Conservation (phyloP, 768 basidiomycete species). For the Tulasnella sp. region DNA sequence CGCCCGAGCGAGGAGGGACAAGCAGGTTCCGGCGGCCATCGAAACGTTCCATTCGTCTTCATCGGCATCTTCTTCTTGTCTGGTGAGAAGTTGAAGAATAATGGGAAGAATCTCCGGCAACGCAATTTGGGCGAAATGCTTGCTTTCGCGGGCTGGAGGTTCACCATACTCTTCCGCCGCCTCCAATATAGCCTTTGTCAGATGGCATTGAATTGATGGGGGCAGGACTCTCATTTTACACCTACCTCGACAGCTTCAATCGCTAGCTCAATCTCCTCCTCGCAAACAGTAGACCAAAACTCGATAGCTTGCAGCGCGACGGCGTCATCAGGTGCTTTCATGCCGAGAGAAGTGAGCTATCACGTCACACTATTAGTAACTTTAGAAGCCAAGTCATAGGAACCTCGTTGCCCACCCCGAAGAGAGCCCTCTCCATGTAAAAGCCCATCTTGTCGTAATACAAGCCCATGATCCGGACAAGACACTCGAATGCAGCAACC, state of each 20-base stretch:
- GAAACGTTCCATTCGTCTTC: constrained; percentile 99
- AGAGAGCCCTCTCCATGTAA: constrained; percentile 98
- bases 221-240: not conserved
- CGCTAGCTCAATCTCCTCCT: constrained; percentile 89
- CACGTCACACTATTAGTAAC: constrained; percentile 20
- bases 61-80: constrained; percentile 93
- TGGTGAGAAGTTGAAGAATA: constrained; percentile 75
- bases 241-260: constrained; percentile 85
- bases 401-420: constrained; percentile 61
- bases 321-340: constrained; percentile 86
- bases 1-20: constrained; percentile 79
- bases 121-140: constrained; percentile 89
- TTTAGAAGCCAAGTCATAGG: constrained; percentile 15
- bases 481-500: constrained; percentile 91
- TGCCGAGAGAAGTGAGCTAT: constrained; percentile 92
- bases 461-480: constrained; percentile 92
- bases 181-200: constrained; percentile 6
- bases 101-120: constrained; percentile 93
- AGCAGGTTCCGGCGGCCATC: constrained; percentile 92
- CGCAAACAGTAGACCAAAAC: constrained; percentile 99
- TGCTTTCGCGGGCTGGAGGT: constrained; percentile 73
- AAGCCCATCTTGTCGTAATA: constrained; percentile 99
- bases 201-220: constrained; percentile 4
- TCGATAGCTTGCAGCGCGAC: constrained; percentile 96
- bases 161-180: constrained; percentile 85